These are phyloP conservation scores for Henckelia pumila DNA, from an alignment of 257 asterid genomes.

Conservation along the genomic window DNA sequence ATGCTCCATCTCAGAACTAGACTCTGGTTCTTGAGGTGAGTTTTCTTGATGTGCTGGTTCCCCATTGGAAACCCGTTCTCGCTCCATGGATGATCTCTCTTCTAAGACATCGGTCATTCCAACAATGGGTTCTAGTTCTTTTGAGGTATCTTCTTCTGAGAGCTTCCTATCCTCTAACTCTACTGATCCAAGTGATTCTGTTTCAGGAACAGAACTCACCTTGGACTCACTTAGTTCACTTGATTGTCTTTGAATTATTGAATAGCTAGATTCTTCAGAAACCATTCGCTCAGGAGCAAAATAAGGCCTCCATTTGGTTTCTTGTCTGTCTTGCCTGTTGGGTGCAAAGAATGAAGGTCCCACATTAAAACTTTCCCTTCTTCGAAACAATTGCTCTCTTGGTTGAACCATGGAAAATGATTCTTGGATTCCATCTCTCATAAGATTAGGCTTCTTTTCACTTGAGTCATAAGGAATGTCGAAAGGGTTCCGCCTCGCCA, in stretches of 20 bases:
- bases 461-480: slow-evolving; percentile 79
- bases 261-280: slow-evolving; percentile 59
- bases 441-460: slow-evolving; percentile 83
- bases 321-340: slow-evolving; percentile 46
- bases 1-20: slow-evolving; percentile 37
- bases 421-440: slow-evolving; percentile 65
- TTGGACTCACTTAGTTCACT: slow-evolving; percentile 86
- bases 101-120: slow-evolving; percentile 22
- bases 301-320: slow-evolving; percentile 57
- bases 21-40: slow-evolving; percentile 34
- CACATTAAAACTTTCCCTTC: slow-evolving; percentile 70
- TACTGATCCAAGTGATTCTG: slow-evolving; percentile 62
- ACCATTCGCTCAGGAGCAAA: slow-evolving; percentile 53
- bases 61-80: slow-evolving; percentile 19
- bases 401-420: slow-evolving; percentile 47
- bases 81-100: slow-evolving; percentile 21
- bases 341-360: slow-evolving; percentile 61
- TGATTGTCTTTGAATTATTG: slow-evolving; percentile 55
- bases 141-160: slow-evolving; percentile 33
- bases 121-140: slow-evolving; percentile 26
- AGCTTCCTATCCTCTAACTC: slow-evolving; percentile 52
- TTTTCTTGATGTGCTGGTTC: slow-evolving; percentile 31
- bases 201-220: slow-evolving; percentile 69
- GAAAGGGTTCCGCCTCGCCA: slow-evolving; percentile 73
- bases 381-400: slow-evolving; percentile 54